phyloP scores from a whole-genome alignment of 1,284 basidiomycete genomes.

The Stereum hirsutum region DNA sequence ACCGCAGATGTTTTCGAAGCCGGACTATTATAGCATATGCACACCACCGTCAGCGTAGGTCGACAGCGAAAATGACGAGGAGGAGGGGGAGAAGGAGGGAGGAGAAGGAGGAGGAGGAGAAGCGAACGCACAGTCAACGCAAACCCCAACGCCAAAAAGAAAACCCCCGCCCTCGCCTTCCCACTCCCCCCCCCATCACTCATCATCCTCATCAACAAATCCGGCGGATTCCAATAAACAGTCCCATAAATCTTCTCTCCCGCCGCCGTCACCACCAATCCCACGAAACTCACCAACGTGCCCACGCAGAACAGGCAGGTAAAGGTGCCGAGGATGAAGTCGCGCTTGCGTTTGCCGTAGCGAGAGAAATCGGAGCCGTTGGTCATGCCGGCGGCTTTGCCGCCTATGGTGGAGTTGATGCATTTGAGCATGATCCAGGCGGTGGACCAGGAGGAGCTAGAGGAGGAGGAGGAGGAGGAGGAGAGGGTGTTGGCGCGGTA shows the following conservation, averaged over 20 bases:
- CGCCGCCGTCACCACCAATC: conserved; percentile 12
- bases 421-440: conserved; percentile 10
- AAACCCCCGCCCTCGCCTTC: conserved; percentile 11
- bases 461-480: conserved; percentile 7
- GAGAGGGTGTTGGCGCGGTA: conserved; percentile 1
- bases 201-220: conserved; percentile 14
- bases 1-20: conserved; percentile 13
- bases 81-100: background rate
- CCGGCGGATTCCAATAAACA: conserved; percentile 14
- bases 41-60: background rate
- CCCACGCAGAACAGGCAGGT: conserved; percentile 7
- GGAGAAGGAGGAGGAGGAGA: background rate
- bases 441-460: conserved; percentile 8
- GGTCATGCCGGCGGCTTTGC: conserved; percentile 11
- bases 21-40: conserved; percentile 4
- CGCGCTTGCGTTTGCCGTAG: conserved; percentile 8
- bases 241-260: conserved; percentile 12
- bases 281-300: conserved; percentile 12
- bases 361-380: conserved; percentile 13
- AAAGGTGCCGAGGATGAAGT: conserved; percentile 1
- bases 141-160: conserved; percentile 13
- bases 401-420: conserved; percentile 10
- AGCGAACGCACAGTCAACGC: conserved; percentile 6
- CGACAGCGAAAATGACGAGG: no score
- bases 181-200: conserved; percentile 9